phyloP scores from a whole-genome alignment of 257 asterid species.

The Forsythia suspensa region DNA sequence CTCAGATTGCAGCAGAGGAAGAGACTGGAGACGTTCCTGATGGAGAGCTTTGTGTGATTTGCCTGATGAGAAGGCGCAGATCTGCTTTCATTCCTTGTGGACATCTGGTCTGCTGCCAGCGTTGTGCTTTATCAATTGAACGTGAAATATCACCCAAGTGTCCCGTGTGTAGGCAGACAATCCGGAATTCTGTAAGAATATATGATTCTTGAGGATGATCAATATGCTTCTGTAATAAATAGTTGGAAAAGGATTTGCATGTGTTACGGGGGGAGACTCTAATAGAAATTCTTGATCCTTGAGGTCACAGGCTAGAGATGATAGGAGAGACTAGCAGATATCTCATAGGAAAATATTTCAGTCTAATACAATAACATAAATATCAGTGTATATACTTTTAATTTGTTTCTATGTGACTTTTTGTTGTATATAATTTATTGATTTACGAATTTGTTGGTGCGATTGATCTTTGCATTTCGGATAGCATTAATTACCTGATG shows the following conservation, averaged over 20 bases:
- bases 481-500: not conserved
- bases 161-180: slow-evolving; percentile 87
- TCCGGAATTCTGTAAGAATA: slow-evolving; percentile 63
- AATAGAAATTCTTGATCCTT: not conserved
- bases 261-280: not conserved
- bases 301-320: not conserved
- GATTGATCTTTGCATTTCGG: not conserved
- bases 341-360: not conserved
- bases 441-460: not conserved
- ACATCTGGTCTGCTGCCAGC: slow-evolving; percentile 86
- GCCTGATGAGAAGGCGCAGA: slow-evolving; percentile 73
- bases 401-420: not conserved
- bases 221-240: not conserved
- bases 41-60: slow-evolving; percentile 84
- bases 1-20: slow-evolving; percentile 53
- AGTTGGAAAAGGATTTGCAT: not conserved
- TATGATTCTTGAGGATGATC: slow-evolving; percentile 56
- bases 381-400: not conserved
- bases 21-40: slow-evolving; percentile 66
- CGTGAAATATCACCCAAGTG: slow-evolving; percentile 73
- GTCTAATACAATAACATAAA: not conserved
- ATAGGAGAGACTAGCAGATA: not conserved
- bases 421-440: not conserved
- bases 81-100: slow-evolving; percentile 95
- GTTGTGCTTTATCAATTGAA: slow-evolving; percentile 71